Percentiles rank a stretch among this genome's conserved stretches.
phyloP scores from a whole-genome alignment of 768 basidiomycete species.

The Leccinum subtestaceum region DNA sequence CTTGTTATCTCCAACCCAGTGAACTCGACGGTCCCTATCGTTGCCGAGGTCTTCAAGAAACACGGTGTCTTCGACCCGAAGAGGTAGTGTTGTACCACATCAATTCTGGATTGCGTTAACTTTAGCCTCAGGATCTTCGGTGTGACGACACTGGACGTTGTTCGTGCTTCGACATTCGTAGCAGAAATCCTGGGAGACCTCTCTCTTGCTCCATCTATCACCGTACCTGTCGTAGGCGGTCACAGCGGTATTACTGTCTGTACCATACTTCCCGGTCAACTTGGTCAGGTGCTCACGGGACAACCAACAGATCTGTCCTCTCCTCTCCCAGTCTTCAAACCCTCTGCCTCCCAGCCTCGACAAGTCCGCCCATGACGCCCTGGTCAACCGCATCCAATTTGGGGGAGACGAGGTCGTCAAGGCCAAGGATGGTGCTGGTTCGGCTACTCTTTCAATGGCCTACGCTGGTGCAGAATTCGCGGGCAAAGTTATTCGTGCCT shows the following conservation, averaged over 20 bases:
- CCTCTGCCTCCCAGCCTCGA: conserved; percentile 60
- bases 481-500: conserved; percentile 73
- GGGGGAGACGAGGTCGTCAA: conserved; percentile 98
- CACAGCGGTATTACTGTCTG: conserved; percentile 87
- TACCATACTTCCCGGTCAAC: conserved; percentile 15
- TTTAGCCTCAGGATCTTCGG: conserved; percentile 73
- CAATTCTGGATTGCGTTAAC: not conserved
- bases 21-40: conserved; percentile 98
- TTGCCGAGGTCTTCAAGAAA: conserved; percentile 93
- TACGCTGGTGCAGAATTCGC: conserved; percentile 93
- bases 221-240: conserved; percentile 91
- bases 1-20: conserved; percentile 99
- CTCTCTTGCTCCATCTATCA: conserved; percentile 55
- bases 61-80: conserved; percentile 89
- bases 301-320: conserved; percentile 72
- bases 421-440: conserved; percentile 90
- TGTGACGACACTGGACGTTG: conserved; percentile 96
- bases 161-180: conserved; percentile 96
- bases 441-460: conserved; percentile 96
- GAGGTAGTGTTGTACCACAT: conserved; percentile 47
- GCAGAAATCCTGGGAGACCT: conserved; percentile 71
- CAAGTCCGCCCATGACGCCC: conserved; percentile 48
- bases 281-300: conserved; percentile 7
- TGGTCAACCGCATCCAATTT: conserved; percentile 88
- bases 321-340: conserved; percentile 87